Conservation (phyloP, 1,284 basidiomycete genomes). For the Marasmius fiardii region DNA sequence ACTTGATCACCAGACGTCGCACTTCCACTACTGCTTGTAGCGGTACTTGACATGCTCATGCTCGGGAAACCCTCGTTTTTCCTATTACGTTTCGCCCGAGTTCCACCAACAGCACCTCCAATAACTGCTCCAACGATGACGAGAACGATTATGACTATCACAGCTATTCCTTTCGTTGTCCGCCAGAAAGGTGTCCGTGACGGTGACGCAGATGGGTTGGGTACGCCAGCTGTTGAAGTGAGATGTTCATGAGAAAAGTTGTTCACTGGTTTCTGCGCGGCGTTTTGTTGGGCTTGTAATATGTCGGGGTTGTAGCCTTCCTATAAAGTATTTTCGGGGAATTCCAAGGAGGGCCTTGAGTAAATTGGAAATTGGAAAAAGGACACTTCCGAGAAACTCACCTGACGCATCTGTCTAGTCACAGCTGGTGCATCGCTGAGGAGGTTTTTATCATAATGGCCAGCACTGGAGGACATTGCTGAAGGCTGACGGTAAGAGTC, state of each 20-base stretch:
- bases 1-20: neutral
- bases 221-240: neutral
- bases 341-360: neutral
- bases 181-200: slow-evolving; percentile 6
- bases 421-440: slow-evolving; percentile 9
- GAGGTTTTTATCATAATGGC: slow-evolving; percentile 5
- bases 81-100: neutral
- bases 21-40: neutral
- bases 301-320: slow-evolving; percentile 11
- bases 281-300: neutral
- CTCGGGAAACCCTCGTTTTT: neutral
- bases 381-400: neutral
- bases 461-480: neutral
- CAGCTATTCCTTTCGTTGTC: slow-evolving; percentile 8
- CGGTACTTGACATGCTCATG: neutral
- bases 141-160: slow-evolving; percentile 6
- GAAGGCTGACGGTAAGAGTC: too few relatives aligned
- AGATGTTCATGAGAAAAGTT: slow-evolving; percentile 1
- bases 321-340: neutral
- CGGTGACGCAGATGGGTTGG: neutral
- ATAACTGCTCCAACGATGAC: slow-evolving; percentile 8
- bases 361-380: neutral
- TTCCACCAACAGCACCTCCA: slow-evolving; percentile 1
- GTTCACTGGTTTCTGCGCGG: neutral
- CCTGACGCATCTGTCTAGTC: slow-evolving; percentile 8